Conservation (phyloP, 2,329 filamentous ascomycete species). For the Cordyceps militaris region DNA sequence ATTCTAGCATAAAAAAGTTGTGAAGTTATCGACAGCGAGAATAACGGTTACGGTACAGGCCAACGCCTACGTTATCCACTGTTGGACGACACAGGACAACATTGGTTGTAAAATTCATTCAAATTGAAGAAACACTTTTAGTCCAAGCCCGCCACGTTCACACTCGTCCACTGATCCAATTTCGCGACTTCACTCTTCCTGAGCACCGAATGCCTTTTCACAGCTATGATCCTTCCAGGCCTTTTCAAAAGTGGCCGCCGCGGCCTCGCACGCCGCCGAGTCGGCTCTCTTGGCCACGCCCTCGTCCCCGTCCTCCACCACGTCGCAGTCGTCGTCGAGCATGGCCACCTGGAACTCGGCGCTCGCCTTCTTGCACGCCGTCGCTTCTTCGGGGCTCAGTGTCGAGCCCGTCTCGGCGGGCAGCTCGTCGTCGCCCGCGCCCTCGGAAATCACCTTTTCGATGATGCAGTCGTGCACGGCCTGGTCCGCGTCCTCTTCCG, state of each 20-base stretch:
- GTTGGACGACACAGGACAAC: not conserved
- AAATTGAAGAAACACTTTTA: not conserved
- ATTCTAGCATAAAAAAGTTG: too few species aligned
- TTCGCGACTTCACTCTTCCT: not conserved
- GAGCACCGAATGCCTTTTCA: not conserved
- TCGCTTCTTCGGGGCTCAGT: not conserved
- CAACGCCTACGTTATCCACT: too few species aligned
- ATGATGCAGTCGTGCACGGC: not conserved
- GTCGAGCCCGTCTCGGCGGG: not conserved
- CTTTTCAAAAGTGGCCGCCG: not conserved
- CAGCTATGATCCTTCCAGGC: not conserved
- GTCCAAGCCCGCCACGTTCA: not conserved
- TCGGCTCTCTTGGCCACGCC: not conserved
- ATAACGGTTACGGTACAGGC: too few species aligned
- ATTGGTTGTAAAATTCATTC: not conserved
- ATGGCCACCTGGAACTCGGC: not conserved
- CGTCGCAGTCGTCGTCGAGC: not conserved
- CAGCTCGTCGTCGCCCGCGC: not conserved
- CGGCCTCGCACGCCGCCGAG: not conserved
- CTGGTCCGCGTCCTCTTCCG: not conserved
- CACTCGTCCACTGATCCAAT: not conserved
- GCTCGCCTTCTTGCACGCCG: not conserved
- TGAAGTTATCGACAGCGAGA: too few species aligned
- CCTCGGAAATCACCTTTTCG: not conserved
- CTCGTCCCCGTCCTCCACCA: not conserved